phyloP scores from a whole-genome alignment of 2,329 filamentous ascomycete species.

The Trichothecium sympodiale region DNA sequence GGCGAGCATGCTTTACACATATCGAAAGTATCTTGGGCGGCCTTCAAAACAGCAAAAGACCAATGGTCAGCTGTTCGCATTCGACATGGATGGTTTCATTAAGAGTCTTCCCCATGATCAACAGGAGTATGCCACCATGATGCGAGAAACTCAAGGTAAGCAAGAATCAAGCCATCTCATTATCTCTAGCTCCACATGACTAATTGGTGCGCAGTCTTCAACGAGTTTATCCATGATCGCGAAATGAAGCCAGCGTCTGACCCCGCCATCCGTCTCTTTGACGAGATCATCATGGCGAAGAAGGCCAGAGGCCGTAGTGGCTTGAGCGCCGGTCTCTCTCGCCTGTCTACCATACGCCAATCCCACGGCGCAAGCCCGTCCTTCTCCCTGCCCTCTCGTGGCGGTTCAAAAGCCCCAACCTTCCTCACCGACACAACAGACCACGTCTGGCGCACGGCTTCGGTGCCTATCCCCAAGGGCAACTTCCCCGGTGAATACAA shows the following conservation, averaged over 20 bases:
- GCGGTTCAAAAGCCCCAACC: conserved; percentile 31
- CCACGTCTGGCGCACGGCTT: conserved; percentile 66
- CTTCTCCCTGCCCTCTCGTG: conserved; percentile 23
- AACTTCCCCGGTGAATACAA: conserved; percentile 55
- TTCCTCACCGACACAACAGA: conserved; percentile 66
- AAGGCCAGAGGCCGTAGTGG: conserved; percentile 53
- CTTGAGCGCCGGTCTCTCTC: conserved; percentile 53
- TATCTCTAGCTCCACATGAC: background rate
- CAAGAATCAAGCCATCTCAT: background rate
- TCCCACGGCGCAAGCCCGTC: conserved; percentile 37
- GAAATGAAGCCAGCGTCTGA: conserved; percentile 54
- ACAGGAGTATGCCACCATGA: conserved; percentile 52
- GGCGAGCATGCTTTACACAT: conserved; percentile 56
- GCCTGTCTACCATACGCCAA: conserved; percentile 47
- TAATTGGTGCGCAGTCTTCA: conserved; percentile 36
- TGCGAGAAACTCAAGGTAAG: conserved; percentile 56
- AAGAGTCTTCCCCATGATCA: conserved; percentile 55
- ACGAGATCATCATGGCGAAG: conserved; percentile 76
- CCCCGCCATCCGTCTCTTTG: conserved; percentile 63
- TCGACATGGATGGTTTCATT: conserved; percentile 55
- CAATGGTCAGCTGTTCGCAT: conserved; percentile 48
- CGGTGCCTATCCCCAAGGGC: conserved; percentile 47
- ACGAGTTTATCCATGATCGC: conserved; percentile 76
- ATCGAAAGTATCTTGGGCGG: conserved; percentile 50
- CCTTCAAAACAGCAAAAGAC: conserved; percentile 50